Conservation (phyloP, 2,329 filamentous ascomycete genomes). For the Grosmannia clavigera region DNA sequence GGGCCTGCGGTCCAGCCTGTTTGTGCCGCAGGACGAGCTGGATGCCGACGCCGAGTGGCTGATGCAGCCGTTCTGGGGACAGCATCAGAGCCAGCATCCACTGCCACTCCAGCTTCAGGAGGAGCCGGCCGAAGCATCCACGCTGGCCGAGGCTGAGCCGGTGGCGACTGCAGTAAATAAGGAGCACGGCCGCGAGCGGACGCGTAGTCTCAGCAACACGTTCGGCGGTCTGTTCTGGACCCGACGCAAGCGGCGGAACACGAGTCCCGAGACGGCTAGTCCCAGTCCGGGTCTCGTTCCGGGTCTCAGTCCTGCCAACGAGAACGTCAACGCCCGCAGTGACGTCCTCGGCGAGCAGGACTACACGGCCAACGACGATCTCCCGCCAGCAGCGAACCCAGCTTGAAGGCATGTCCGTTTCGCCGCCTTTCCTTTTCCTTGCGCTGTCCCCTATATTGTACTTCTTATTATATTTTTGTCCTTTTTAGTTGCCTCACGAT, state of each 20-base stretch:
- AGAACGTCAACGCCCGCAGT: not conserved
- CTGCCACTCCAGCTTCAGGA: not conserved
- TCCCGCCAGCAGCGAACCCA: not conserved
- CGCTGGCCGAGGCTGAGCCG: not conserved
- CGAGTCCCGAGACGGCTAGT: slow-evolving; percentile 2
- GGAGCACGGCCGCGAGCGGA: slow-evolving; percentile 18
- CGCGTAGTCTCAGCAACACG: slow-evolving; percentile 27
- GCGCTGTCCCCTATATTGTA: not conserved
- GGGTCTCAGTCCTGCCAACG: not conserved
- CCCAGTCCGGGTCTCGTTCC: not conserved
- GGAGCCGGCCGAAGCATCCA: not conserved
- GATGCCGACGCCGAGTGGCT: slow-evolving; percentile 12
- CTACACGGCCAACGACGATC: not conserved
- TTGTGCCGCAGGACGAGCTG: slow-evolving; percentile 33
- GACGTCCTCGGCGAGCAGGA: not conserved
- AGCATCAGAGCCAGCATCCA: not conserved
- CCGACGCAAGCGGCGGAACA: slow-evolving; percentile 14
- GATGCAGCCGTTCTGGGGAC: not conserved
- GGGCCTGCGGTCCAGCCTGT: slow-evolving; percentile 41
- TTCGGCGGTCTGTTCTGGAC: slow-evolving; percentile 23
- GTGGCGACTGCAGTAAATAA: not conserved
- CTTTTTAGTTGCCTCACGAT: not conserved
- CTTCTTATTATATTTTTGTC: not conserved
- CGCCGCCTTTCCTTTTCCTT: no score
- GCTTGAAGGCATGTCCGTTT: no score